Base-by-base conservation (phyloP, 2,329 filamentous ascomycete species). In the Purpureocillium takamizusanense region DNA sequence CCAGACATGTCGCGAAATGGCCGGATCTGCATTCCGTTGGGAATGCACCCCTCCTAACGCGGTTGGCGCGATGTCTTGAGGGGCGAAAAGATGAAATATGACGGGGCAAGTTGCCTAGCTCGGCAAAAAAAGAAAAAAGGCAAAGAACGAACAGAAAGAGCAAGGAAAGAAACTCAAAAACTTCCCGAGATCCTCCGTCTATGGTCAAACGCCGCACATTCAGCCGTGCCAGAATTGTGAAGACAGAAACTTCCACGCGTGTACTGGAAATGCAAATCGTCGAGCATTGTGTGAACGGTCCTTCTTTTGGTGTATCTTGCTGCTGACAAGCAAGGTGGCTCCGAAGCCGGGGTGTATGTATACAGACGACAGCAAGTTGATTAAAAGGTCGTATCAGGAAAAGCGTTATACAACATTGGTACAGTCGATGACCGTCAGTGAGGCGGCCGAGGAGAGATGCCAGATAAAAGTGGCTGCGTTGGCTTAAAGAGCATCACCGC, bases 281-380 rank as follows among this genome's bases (percentile, higher is more conserved):
- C 16, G 21, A 37, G 25, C 31, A 13, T 38, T 29, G n/a, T 29
- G 14, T 39, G 35, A 45, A 44, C 42, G 15, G 47, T 43, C 44
- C 43, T 45, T 49, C 48, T 42, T 42, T 21, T 12, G 45, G 45
- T 48, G 41, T 46, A 5, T 32, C 51, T 54, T 56, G 56, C 56
- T 59, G 53, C 60, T 61, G 56, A 53, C 53, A 59, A 59, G 57
- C 58, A 56, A 60, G 51, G 46, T 60, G 57, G 59, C 60, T 53
- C 46, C 41, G 58, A n/a, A 57, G 59, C 57, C 59, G 50, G 45
- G 47, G 46, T 13, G 21, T 25, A 25, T 52, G 51, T 61, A 49
- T 58, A 56, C 51, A 50, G 51, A 53, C 43, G 51, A 51, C 47
- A 54, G 48, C 52, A 57, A 59, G 46, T 49, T 47, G 49, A 12